Conservation (phyloP, 1,139 yeast genomes). For the Scheffersomyces lignicola region DNA sequence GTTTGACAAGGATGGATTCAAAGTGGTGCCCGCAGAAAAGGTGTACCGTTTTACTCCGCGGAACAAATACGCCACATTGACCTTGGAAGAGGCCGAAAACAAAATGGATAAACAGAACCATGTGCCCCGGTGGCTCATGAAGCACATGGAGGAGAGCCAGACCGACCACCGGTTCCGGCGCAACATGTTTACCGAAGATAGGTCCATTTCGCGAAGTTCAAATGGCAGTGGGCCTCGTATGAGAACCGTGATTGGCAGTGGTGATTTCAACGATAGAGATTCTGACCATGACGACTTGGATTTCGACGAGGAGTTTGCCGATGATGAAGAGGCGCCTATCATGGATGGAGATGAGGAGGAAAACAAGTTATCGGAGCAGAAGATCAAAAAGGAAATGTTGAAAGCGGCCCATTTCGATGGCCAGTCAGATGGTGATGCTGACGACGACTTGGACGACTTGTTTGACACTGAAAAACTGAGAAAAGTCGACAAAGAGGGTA, state of each 20-base stretch:
- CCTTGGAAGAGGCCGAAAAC: slow-evolving; percentile 95
- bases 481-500: slow-evolving; percentile 90
- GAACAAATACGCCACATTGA: slow-evolving; percentile 88
- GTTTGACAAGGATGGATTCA: slow-evolving; percentile 84
- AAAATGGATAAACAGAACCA: slow-evolving; percentile 80
- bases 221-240: slow-evolving; percentile 37
- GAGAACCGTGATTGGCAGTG: slow-evolving; percentile 61
- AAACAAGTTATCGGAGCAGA: slow-evolving; percentile 82
- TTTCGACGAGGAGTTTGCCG: slow-evolving; percentile 96
- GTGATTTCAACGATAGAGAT: slow-evolving; percentile 53
- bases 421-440: slow-evolving; percentile 56
- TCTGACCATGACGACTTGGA: slow-evolving; percentile 92
- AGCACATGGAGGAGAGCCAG: slow-evolving; percentile 63
- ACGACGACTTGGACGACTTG: slow-evolving; percentile 61
- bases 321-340: slow-evolving; percentile 97
- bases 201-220: slow-evolving; percentile 18
- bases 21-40: slow-evolving; percentile 92
- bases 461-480: slow-evolving; percentile 63
- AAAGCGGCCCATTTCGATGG: slow-evolving; percentile 77
- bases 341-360: slow-evolving; percentile 97
- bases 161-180: slow-evolving; percentile 50
- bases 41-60: slow-evolving; percentile 92
- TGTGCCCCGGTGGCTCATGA: slow-evolving; percentile 96
- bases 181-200: slow-evolving; percentile 15
- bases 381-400: slow-evolving; percentile 88